Base-by-base conservation (phyloP, 768 basidiomycete species). In the Mycena belliarum region DNA sequence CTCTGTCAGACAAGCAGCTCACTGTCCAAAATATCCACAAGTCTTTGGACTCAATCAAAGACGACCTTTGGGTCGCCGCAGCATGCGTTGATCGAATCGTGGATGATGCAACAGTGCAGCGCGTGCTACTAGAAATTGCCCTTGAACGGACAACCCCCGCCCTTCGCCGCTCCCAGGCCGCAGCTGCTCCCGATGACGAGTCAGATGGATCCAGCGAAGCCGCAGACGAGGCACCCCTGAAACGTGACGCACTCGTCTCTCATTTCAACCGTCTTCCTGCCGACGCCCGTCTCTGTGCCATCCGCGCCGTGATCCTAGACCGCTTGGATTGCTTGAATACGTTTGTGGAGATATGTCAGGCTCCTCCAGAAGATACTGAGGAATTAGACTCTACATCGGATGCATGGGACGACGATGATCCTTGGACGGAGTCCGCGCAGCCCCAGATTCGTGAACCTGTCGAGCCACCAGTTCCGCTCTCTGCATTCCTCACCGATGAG, bases 11-110 rank as follows among this genome's bases (percentile, higher is more conserved):
- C 71, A 70, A 78, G 35, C 78, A 87, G n/a, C 66, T 93, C 55
- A 84, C 84, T 4, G 65, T 73, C 0, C 78, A 83, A 46, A 65
- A 68, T 40, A 73, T 89, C 25, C 70, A 75, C 23, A 66, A 80
- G 23, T 65, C 78, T 20, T 79, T 95, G 20, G 73, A 69, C 10
- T 64, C 73, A 23, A 73, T 88, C 38, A 71, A 75, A 40, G 85
- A 93, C 65, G 88, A 94, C 69, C 72, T 86, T 10, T 94, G 91
- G 91, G 87, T 86, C 16, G 81, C 80, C 35, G 83, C 87, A n/a
- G 89, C 91, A 3, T 88, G 84, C 64, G 74, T 78, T 24, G 90
- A 92, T 73, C 79, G 87, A 55, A 70, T 88, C 24, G 73, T 88
- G n/a, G 76, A 87, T 59, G 76, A 85, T 67, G 72, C 79, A 21